Conservation (phyloP, 75 land plant genomes). For the Picea sitchensis region DNA sequence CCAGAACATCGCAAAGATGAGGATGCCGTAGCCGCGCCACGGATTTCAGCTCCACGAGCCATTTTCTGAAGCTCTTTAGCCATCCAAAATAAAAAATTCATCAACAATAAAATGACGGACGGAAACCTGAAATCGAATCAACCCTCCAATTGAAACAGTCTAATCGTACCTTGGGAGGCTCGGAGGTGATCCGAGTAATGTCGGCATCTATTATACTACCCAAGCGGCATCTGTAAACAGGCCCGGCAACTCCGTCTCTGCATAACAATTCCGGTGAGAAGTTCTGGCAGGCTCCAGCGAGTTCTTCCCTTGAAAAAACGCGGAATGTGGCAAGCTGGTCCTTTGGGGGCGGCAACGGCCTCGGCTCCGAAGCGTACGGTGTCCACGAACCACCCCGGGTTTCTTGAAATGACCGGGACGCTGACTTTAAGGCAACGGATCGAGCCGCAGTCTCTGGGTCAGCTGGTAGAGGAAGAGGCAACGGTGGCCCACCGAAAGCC, state of each 20-base stretch:
- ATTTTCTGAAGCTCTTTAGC: slow-evolving; percentile 8
- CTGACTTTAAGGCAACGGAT: too few species aligned
- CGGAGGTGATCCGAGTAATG: slow-evolving; percentile 50
- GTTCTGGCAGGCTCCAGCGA: slow-evolving; percentile 15
- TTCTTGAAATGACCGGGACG: too few species aligned
- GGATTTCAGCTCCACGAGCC: slow-evolving; percentile 10
- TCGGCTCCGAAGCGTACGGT: neutral
- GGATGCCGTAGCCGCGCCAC: slow-evolving; percentile 14
- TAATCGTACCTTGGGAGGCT: slow-evolving; percentile 39
- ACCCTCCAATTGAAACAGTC: slow-evolving; percentile 16
- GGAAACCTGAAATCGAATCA: neutral
- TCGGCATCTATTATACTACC: neutral
- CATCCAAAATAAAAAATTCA: neutral
- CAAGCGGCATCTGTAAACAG: slow-evolving; percentile 8
- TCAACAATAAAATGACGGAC: neutral
- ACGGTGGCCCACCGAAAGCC: too few species aligned
- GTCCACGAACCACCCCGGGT: too few species aligned
- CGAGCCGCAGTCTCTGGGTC: too few species aligned
- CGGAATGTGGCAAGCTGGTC: neutral
- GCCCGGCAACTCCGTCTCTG: slow-evolving; percentile 19
- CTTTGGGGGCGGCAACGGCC: slow-evolving; percentile 5
- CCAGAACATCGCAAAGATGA: slow-evolving; percentile 17
- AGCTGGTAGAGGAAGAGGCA: too few species aligned
- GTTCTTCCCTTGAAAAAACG: slow-evolving; percentile 12
- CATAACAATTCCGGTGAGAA: slow-evolving; percentile 16